Base-by-base conservation (phyloP, 805 yeast genomes). In the Spathaspora gorwiae region DNA sequence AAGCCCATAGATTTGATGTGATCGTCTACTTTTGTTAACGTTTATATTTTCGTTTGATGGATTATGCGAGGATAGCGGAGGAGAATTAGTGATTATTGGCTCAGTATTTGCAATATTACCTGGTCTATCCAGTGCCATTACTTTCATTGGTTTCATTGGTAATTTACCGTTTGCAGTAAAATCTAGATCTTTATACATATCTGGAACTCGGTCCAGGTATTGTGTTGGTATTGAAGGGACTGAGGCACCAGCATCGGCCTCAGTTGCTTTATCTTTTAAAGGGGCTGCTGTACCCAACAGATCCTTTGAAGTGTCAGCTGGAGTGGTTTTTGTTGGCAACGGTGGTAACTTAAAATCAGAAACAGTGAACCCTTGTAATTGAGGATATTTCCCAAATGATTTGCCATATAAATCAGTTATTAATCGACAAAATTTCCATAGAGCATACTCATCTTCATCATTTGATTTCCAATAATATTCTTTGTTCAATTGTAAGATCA, bases 391-490 rank as follows among this genome's bases (percentile, higher is more conserved):
- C 1, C 74, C 73, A 24, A 61, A 57, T 47, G 64, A 67, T 5
- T 55, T 54, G 5, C 69, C 68, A 48, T 63, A 68, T 4, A 64
- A 55, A 31, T 53, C 54, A 26, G 65, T 55, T 51, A 72, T 55
- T 32, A 54, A 59, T 43, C 70, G 62, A 12, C 62, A 55, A 45
- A 72, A 72, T 50, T 61, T 63, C 57, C 61, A 56, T 19, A 66
- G 50, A 27, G 74, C 54, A 38, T 68, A 73, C 11, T 53, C 47
- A 12, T 69, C 73, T 45, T 71, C 76, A 26, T 61, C 65, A 29
- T 29, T 29, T 3, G 63, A 57, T 47, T 56, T 54, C 97, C 97
- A 90, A 65, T 82, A 90, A 62, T 90, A 92, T 39, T 75, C 80
- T 58, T 90, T 90, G 35, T 85, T 85, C 59, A 92, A 72, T 13